Evolutionary conservation across 2,329 filamentous ascomycete genomes (phyloP).

Genomic region (Claviceps spartinae): DNA sequence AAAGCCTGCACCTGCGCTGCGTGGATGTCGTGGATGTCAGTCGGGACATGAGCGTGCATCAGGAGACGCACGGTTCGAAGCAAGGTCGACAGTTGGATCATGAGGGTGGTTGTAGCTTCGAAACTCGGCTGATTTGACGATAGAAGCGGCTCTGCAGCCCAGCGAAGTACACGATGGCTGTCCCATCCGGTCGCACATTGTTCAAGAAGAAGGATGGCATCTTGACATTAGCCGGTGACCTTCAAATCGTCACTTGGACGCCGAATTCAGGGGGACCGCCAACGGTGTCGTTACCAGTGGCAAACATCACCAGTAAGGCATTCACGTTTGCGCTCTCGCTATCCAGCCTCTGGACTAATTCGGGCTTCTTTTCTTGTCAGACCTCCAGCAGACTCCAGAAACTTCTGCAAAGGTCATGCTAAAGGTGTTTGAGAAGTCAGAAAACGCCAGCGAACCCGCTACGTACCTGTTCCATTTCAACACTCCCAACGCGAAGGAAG

Average conservation of each 20-base stretch:
- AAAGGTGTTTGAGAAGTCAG: slow-evolving; percentile 69
- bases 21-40: background rate
- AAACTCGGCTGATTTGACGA: background rate
- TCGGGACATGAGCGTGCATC: background rate
- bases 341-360: background rate
- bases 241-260: slow-evolving; percentile 67
- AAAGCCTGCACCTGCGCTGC: background rate
- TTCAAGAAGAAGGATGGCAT: slow-evolving; percentile 97
- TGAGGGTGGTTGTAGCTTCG: background rate
- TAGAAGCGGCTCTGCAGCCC: background rate
- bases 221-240: slow-evolving; percentile 60
- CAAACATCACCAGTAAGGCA: slow-evolving; percentile 63
- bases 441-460: slow-evolving; percentile 44
- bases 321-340: background rate
- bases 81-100: background rate
- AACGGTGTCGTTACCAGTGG: slow-evolving; percentile 54
- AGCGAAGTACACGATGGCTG: slow-evolving; percentile 30
- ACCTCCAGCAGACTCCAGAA: slow-evolving; percentile 89
- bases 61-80: background rate
- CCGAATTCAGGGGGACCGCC: slow-evolving; percentile 52
- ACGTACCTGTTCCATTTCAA: slow-evolving; percentile 86
- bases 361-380: slow-evolving; percentile 26
- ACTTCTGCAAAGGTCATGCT: slow-evolving; percentile 83
- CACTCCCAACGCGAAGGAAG: slow-evolving; percentile 60
- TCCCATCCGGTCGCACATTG: slow-evolving; percentile 51